These are phyloP conservation scores for Teunomyces gatunensis DNA, from an alignment of 805 yeast species.

Conservation along the genomic window DNA sequence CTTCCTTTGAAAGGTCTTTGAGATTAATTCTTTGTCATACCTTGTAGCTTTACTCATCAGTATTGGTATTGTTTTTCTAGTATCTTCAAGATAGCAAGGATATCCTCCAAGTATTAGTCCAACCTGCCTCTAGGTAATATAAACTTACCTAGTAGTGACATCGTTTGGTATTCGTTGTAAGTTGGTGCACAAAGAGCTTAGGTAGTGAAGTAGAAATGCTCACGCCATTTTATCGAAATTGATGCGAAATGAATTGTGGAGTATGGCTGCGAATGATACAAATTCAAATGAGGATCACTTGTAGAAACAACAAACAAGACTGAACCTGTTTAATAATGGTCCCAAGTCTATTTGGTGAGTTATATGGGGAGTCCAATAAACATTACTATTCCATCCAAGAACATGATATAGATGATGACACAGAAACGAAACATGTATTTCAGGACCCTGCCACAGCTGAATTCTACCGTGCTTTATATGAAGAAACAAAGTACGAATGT, in stretches of 20 bases:
- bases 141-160: no score
- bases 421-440: slow-evolving; percentile 6
- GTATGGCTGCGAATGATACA: slow-evolving; percentile 1
- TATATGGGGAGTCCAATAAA: background rate
- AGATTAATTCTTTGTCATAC: no score
- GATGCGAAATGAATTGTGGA: background rate
- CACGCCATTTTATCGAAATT: background rate
- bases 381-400: background rate
- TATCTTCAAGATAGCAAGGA: no score
- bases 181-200: no score
- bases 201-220: background rate
- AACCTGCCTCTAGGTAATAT: background rate
- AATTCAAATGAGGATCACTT: background rate
- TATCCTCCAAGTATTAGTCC: no score
- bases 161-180: no score
- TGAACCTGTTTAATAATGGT: background rate
- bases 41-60: no score
- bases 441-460: slow-evolving; percentile 47
- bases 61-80: no score
- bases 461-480: slow-evolving; percentile 46
- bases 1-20: no score
- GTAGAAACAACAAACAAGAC: no score
- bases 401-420: background rate
- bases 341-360: background rate
- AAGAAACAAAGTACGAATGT: slow-evolving; percentile 52